Evolutionary conservation across 2,329 filamentous ascomycete species (phyloP).

Genomic region (Talaromyces sp.): DNA sequence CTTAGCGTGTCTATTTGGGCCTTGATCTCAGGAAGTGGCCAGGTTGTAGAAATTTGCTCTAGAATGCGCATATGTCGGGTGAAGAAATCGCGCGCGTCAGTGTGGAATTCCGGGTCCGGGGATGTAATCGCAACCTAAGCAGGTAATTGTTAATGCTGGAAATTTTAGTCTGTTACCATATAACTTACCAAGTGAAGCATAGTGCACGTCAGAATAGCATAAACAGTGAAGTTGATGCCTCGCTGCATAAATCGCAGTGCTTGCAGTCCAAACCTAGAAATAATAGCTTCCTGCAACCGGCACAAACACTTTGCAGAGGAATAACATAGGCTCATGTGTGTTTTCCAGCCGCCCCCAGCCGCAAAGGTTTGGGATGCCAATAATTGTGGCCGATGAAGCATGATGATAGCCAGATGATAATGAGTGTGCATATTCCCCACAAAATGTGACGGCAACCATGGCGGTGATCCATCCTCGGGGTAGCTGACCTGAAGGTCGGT

Average conservation of each 20-base stretch:
- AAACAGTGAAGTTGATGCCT: constrained; percentile 94
- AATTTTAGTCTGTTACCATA: neutral
- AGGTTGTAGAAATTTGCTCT: constrained; percentile 74
- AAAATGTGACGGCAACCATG: constrained; percentile 81
- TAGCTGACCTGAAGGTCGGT: constrained; percentile 72
- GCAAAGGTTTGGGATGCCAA: constrained; percentile 68
- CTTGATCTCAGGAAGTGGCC: constrained; percentile 86
- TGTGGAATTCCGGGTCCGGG: constrained; percentile 81
- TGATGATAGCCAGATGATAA: constrained; percentile 76
- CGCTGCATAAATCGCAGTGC: constrained; percentile 88
- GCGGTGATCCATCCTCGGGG: constrained; percentile 69
- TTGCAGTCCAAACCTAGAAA: constrained; percentile 69
- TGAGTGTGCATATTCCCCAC: constrained; percentile 86
- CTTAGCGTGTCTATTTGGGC: constrained; percentile 84
- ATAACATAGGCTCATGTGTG: constrained; percentile 82
- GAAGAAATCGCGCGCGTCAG: constrained; percentile 82
- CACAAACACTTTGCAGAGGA: constrained; percentile 79
- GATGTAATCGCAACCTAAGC: constrained; percentile 81
- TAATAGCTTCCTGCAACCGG: constrained; percentile 75
- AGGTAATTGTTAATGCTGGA: neutral
- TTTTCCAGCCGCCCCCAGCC: constrained; percentile 73
- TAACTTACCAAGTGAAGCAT: constrained; percentile 81
- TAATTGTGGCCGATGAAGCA: constrained; percentile 82
- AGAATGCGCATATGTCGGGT: constrained; percentile 90
- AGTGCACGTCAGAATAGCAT: constrained; percentile 82